Evolutionary conservation across 1,139 yeast genomes (phyloP), one percentile per base, ranked within the genome.

Genomic region (Magnusiomyces sp.): DNA sequence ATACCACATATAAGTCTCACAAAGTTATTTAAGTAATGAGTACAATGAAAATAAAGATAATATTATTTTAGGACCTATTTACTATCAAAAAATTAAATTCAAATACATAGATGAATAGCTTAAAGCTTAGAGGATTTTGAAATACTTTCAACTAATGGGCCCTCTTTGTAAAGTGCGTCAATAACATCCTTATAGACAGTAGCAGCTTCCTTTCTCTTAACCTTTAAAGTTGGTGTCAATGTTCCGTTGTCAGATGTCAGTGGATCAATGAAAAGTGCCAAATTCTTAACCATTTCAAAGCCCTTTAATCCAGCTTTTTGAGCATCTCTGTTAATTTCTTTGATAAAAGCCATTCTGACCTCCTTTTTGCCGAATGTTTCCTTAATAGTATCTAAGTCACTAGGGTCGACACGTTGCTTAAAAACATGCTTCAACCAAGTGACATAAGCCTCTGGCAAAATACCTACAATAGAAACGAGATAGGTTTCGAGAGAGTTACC

Each of bases 141-240:
- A 13, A 6, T 19, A 20, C 14, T 17, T 29, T 34, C 37, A 13
- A 34, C 16, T 4, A 34, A 10, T 34, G 72, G 65, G 1, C 81
- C 92, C 61, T 83, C 88, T 5, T 67, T 69, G 59, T 85, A 85
- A 68, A 85, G 68, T 13, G 59, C 62, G 5, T 72, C 72, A 51
- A 83, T 67, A 14, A 68, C 69, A 1, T 64, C 58, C 49, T 68
- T 68, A 64, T 80, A 84, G 57, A 68, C 70, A 59, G 74, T 75
- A 37, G 73, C 68, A 9, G 87, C 85, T 41, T 73, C 68, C 7
- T 77, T 75, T 59, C 95, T 72, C 67, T 80, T 83, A 55, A 83
- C 74, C 68, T 85, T 85, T 62, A 83, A 67, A 2, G 95, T 84
- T 42, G 94, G 94, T 4, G 95, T 84, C 43, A 84, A 67, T 13